Percentiles rank a stretch among this genome's conserved stretches.
Evolutionary conservation across 2,329 filamentous ascomycete genomes (phyloP).

Genomic region (Cercospora janseana): DNA sequence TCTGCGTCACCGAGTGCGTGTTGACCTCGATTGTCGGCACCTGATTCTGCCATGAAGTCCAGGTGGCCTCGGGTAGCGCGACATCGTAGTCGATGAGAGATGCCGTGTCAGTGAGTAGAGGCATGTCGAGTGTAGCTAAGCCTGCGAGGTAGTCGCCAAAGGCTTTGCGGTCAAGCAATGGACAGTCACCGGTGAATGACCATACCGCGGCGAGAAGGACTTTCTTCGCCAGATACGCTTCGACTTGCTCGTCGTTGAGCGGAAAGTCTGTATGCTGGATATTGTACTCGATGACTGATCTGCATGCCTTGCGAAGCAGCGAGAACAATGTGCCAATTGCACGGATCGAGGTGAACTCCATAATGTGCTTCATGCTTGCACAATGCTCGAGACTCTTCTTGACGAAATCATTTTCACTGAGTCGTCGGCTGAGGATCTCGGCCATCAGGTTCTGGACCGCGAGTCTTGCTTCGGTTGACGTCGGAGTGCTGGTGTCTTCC

Average conservation of each 20-base stretch:
- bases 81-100: slow-evolving; percentile 97
- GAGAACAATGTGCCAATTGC: slow-evolving; percentile 93
- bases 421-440: slow-evolving; percentile 70
- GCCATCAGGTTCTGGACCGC: slow-evolving; percentile 79
- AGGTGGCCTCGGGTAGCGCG: slow-evolving; percentile 79
- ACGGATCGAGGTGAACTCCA: slow-evolving; percentile 92
- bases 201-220: slow-evolving; percentile 88
- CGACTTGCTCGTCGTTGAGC: slow-evolving; percentile 83
- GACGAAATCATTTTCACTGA: slow-evolving; percentile 79
- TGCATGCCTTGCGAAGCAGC: slow-evolving; percentile 87
- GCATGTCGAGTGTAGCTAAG: slow-evolving; percentile 81
- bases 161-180: slow-evolving; percentile 77
- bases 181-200: slow-evolving; percentile 94
- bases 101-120: slow-evolving; percentile 67
- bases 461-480: slow-evolving; percentile 54
- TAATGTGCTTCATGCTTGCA: slow-evolving; percentile 83
- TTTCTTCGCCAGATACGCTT: slow-evolving; percentile 89
- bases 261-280: slow-evolving; percentile 91
- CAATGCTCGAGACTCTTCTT: slow-evolving; percentile 73
- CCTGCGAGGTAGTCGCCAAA: slow-evolving; percentile 84
- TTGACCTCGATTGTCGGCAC: slow-evolving; percentile 95
- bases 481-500: slow-evolving; percentile 77
- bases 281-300: slow-evolving; percentile 94
- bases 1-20: slow-evolving; percentile 96
- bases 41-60: slow-evolving; percentile 90